These are phyloP conservation scores for Neurospora sp. DNA, from an alignment of 495 filamentous ascomycete genomes.

Conservation along the genomic window DNA sequence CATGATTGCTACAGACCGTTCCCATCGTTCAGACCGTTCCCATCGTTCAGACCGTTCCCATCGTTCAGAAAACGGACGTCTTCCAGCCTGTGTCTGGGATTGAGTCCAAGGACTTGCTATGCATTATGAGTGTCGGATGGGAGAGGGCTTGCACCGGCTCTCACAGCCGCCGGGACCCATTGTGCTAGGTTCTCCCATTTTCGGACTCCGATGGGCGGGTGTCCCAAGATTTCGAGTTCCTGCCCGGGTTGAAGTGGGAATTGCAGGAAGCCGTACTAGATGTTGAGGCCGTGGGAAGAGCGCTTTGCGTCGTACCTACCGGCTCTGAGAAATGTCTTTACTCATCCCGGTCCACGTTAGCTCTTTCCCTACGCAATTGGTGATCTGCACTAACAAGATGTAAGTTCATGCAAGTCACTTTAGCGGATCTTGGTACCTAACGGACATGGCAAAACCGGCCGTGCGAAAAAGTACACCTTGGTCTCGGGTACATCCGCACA, in stretches of 20 bases:
- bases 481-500: neutral
- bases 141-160: neutral
- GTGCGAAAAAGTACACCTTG: neutral
- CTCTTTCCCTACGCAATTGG: neutral
- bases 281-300: neutral
- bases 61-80: neutral
- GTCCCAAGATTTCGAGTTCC: neutral
- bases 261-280: neutral
- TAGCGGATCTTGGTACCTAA: neutral
- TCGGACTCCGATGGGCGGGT: neutral
- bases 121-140: neutral
- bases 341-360: neutral
- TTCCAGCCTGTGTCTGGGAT: neutral
- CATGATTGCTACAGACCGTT: neutral
- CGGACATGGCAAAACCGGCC: neutral
- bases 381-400: neutral
- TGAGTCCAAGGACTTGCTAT: neutral
- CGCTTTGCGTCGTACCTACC: neutral
- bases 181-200: neutral
- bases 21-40: neutral
- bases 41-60: neutral
- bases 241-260: neutral
- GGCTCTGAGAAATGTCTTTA: neutral
- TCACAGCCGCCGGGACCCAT: neutral
- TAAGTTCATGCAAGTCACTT: neutral